These are phyloP conservation scores for Trichocladium uniseriatum DNA, from an alignment of 495 filamentous ascomycete genomes.

Conservation along the genomic window DNA sequence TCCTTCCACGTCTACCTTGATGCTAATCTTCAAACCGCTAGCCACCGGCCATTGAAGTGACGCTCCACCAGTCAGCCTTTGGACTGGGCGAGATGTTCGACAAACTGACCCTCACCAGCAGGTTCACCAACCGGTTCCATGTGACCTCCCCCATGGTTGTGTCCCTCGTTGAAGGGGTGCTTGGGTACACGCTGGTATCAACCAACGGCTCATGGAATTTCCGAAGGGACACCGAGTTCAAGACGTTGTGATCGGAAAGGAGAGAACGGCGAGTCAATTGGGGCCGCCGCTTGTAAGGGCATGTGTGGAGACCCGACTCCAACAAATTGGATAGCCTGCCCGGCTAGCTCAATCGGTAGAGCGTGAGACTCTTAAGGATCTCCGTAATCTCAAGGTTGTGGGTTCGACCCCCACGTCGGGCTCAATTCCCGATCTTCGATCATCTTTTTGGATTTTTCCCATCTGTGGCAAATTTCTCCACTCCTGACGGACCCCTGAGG, in stretches of 20 bases:
- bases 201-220: slow-evolving; percentile 14
- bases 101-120: slow-evolving; percentile 22
- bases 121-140: slow-evolving; percentile 17
- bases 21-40: slow-evolving; percentile 4
- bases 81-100: slow-evolving; percentile 31
- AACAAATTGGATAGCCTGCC: slow-evolving; percentile 9
- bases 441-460: background rate
- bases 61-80: slow-evolving; percentile 29
- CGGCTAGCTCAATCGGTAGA: slow-evolving; percentile 75
- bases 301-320: background rate
- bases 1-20: background rate
- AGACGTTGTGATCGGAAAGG: slow-evolving; percentile 2
- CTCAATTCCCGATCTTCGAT: slow-evolving; percentile 13
- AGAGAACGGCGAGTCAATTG: background rate
- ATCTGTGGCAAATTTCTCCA: too few species aligned
- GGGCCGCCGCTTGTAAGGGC: background rate
- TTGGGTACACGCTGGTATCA: slow-evolving; percentile 31
- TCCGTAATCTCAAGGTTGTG: slow-evolving; percentile 16
- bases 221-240: slow-evolving; percentile 17
- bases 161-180: slow-evolving; percentile 30
- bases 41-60: slow-evolving; percentile 29
- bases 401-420: slow-evolving; percentile 16
- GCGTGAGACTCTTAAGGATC: slow-evolving; percentile 63
- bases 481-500: too few species aligned
- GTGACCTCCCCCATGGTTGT: slow-evolving; percentile 29